phyloP scores from a whole-genome alignment of 495 filamentous ascomycete genomes.

The Chlorociboria aeruginascens region DNA sequence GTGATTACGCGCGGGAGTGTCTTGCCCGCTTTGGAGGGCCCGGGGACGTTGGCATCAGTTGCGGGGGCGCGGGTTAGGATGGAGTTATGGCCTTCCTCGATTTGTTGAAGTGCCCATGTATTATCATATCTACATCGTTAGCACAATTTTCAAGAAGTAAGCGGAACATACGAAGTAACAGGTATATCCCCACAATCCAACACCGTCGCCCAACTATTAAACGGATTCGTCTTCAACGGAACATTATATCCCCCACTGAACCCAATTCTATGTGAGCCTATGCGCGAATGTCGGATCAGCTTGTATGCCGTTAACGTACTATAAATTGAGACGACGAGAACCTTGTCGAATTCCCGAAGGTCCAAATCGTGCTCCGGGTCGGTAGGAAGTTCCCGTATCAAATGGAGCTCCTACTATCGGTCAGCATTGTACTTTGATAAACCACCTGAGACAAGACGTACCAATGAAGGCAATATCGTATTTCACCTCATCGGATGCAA shows the following conservation, averaged over 20 bases:
- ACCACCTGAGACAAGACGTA: constrained; percentile 13
- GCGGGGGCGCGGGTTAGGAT: constrained; percentile 38
- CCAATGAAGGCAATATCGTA: constrained; percentile 81
- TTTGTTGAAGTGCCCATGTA: constrained; percentile 59
- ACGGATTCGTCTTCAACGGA: constrained; percentile 45
- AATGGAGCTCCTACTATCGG: constrained; percentile 29
- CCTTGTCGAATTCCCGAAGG: constrained; percentile 74
- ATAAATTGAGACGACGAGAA: constrained; percentile 37
- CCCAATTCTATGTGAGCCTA: constrained; percentile 19
- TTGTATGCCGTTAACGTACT: constrained; percentile 19
- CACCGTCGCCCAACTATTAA: constrained; percentile 52
- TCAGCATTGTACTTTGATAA: constrained; percentile 11
- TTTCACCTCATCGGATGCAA: constrained; percentile 49
- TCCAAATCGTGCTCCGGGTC: constrained; percentile 76
- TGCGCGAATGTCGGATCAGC: constrained; percentile 17
- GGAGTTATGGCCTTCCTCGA: constrained; percentile 50
- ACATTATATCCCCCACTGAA: constrained; percentile 29
- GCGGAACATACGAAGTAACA: constrained; percentile 41
- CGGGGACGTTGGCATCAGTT: constrained; percentile 33
- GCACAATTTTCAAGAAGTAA: not conserved
- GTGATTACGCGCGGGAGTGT: constrained; percentile 50
- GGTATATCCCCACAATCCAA: constrained; percentile 71
- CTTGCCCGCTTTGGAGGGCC: constrained; percentile 38
- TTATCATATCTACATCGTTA: constrained; percentile 42
- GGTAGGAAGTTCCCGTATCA: constrained; percentile 59